Evolutionary conservation across 306 rosid genomes (phyloP).

Genomic region (Cucumis melo): DNA sequence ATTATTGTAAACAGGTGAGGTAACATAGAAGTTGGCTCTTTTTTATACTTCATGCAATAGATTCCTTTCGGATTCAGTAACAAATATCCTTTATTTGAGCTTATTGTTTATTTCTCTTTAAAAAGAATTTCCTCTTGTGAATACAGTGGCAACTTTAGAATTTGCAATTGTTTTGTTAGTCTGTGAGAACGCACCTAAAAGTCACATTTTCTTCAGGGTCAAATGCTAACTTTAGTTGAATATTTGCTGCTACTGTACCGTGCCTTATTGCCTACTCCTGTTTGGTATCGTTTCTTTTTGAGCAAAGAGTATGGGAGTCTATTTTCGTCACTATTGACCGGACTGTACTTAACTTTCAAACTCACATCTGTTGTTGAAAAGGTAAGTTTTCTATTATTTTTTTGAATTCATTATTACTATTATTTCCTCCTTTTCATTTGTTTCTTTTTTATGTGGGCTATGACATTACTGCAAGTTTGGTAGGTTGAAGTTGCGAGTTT

Average conservation of each 20-base stretch:
- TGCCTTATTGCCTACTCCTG: conserved; percentile 89
- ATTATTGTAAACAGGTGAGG: conserved; percentile 87
- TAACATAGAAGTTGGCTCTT: conserved; percentile 2
- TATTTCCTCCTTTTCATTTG: too few species aligned
- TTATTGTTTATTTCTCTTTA: neutral
- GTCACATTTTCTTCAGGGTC: conserved; percentile 45
- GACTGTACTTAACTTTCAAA: conserved; percentile 88
- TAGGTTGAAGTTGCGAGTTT: too few species aligned
- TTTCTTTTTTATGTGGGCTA: too few species aligned
- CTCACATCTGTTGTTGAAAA: conserved; percentile 94
- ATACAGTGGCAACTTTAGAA: neutral
- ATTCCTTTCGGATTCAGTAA: neutral
- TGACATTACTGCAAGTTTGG: too few species aligned
- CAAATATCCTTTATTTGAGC: neutral
- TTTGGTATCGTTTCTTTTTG: conserved; percentile 98
- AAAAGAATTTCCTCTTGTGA: too few species aligned
- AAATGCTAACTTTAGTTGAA: conserved; percentile 84
- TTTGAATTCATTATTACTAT: neutral
- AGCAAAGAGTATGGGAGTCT: conserved; percentile 97
- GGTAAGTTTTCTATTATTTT: conserved; percentile 26
- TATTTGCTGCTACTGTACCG: conserved; percentile 82
- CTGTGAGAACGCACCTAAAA: neutral
- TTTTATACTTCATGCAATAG: neutral
- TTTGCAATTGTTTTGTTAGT: neutral
- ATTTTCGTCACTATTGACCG: conserved; percentile 88